phyloP scores from a whole-genome alignment of 805 yeast species.

The Lipomyces mesembrius region DNA sequence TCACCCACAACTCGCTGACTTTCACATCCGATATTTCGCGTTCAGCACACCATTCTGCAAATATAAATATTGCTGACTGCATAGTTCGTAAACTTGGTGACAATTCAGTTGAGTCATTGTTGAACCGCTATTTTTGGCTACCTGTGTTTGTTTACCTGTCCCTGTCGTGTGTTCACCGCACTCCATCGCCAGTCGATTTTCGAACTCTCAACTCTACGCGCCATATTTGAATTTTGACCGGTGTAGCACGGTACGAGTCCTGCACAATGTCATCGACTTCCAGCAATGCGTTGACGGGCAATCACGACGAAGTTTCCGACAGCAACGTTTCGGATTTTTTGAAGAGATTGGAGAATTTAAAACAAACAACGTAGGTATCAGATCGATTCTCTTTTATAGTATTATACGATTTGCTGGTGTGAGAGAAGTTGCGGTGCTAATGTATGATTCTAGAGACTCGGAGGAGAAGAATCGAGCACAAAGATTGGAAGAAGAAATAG shows the following conservation, averaged over 20 bases:
- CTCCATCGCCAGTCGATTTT: background rate
- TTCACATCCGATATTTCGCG: background rate
- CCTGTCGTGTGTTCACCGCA: background rate
- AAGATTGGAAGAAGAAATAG: slow-evolving; percentile 31
- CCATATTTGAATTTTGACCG: background rate
- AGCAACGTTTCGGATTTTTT: slow-evolving; percentile 20
- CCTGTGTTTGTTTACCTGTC: background rate
- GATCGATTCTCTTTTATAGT: background rate
- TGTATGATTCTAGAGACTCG: background rate
- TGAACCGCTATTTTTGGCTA: background rate
- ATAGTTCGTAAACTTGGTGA: background rate
- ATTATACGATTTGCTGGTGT: background rate
- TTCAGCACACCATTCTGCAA: background rate
- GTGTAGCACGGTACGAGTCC: background rate
- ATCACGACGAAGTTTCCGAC: slow-evolving; percentile 9
- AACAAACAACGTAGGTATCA: background rate
- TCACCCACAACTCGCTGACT: background rate
- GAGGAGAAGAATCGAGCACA: slow-evolving; percentile 19
- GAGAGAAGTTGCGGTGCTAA: background rate
- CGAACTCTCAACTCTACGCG: background rate
- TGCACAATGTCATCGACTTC: slow-evolving; percentile 11
- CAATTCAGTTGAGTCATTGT: background rate
- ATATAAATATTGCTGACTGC: background rate
- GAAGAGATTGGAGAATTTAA: slow-evolving; percentile 18
- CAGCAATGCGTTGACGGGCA: background rate